Base-by-base conservation (phyloP, 352 stramenopile species). In the Blastocystis sp. region DNA sequence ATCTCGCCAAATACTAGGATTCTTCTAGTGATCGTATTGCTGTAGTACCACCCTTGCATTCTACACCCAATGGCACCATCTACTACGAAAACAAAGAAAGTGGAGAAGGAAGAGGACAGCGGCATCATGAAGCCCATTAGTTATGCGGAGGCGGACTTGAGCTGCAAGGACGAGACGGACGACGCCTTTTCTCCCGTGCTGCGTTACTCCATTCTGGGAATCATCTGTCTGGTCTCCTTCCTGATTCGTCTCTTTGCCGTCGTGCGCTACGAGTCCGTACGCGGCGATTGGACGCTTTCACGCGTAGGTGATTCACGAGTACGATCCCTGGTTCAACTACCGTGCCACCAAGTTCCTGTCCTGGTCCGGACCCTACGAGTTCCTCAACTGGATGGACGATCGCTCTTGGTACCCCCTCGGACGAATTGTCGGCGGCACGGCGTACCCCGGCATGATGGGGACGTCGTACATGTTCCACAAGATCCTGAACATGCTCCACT, bases 321-420 rank as follows among this genome's bases (percentile, higher is more conserved):
- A 96, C 79, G 93, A 96, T 81, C 94, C 97, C 41, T 99, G 98
- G 91, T 99, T 99, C 92, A 99, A 99, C 92, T 99, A 96, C 93
- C 94, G 97, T 45, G 97, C 96, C 12, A 98, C 96, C 63, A 98
- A 98, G 92, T 98, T 97, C 93, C 92, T 98, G 60, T 93, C 94
- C 21, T 94, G 95, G 26, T 93, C 98, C 80, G 97, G 97, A n/a
- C 95, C 96, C 79, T 93, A 98, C 62, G 95, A 97, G 91, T 98
- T 99, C 92, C 93, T 98, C 65, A 93, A 97, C 80, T 99, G 97
- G 97, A 99, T 98, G 90, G 97, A 99, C 91, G 88, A 91, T 50
- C 81, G 90, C 61, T 90, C 63, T n/a, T 98, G 95, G 95, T 98
- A 98, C 91, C 95, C 95, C 21, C 91, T 98, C 2, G 95, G 95